These are phyloP conservation scores for Vigna trinervia DNA, from an alignment of 306 rosid genomes.

Conservation along the genomic window DNA sequence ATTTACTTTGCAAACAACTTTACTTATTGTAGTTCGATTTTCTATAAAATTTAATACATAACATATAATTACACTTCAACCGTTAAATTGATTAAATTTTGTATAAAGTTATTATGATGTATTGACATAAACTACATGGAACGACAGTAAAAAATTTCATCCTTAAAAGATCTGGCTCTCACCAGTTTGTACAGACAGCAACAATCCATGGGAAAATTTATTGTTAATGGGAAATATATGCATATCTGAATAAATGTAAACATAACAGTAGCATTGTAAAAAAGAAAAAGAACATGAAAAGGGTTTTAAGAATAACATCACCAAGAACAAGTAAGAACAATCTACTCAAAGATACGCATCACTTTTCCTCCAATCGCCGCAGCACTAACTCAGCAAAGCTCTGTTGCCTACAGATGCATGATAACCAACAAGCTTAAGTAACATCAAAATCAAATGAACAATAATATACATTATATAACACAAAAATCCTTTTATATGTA, in stretches of 20 bases:
- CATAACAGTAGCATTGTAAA: background rate
- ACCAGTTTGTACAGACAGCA: conserved; percentile 25
- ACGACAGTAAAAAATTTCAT: background rate
- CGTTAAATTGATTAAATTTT: no score
- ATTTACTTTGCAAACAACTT: no score
- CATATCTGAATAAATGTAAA: conserved; percentile 31
- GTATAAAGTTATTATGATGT: no score
- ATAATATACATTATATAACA: conserved; percentile 2
- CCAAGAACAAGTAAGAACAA: conserved; percentile 21
- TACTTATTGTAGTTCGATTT: no score
- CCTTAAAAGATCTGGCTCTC: conserved; percentile 6
- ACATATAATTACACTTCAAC: no score
- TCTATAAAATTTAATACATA: no score
- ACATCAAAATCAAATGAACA: background rate
- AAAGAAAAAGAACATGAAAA: background rate
- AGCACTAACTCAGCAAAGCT: conserved; percentile 83
- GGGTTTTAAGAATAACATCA: conserved; percentile 8
- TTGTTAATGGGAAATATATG: conserved; percentile 8
- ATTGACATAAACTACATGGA: no score
- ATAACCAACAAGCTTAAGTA: conserved; percentile 35
- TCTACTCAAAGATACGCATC: conserved; percentile 34
- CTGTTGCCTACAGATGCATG: conserved; percentile 74
- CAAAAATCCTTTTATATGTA: background rate
- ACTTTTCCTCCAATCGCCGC: conserved; percentile 79
- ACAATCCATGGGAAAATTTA: conserved; percentile 22